phyloP scores from a whole-genome alignment of 2,329 filamentous ascomycete genomes.

The Xylaria sp. region DNA sequence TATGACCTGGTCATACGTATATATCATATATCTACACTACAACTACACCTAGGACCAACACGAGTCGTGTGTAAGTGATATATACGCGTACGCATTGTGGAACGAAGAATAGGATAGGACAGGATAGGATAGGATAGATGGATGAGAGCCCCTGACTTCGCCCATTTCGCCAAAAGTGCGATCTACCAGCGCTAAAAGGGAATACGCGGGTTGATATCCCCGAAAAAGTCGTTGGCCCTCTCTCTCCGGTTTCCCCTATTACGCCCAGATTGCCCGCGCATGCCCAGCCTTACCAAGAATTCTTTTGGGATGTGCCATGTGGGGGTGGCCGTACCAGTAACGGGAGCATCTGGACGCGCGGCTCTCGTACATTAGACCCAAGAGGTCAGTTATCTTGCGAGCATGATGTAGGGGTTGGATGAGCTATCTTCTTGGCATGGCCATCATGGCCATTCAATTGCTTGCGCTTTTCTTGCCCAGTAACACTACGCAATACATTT shows the following conservation, averaged over 20 bases:
- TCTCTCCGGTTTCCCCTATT: not conserved
- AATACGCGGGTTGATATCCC: not conserved
- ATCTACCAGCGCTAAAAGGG: constrained; percentile 5
- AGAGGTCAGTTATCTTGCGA: not conserved
- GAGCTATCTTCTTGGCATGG: constrained; percentile 6
- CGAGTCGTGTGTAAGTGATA: too few species aligned
- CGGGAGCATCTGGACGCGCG: constrained; percentile 1
- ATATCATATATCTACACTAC: too few species aligned
- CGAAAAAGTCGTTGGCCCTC: not conserved
- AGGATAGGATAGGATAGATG: not conserved
- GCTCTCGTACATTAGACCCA: constrained; percentile 8
- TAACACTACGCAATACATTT: not conserved
- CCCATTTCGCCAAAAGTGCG: not conserved
- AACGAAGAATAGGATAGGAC: not conserved
- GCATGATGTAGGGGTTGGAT: not conserved
- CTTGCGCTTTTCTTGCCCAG: not conserved
- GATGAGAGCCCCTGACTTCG: not conserved
- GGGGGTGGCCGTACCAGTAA: constrained; percentile 7
- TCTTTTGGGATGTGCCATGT: not conserved
- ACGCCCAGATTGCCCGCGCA: not conserved
- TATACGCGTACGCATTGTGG: not conserved
- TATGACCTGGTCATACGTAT: too few species aligned
- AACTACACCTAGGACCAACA: too few species aligned
- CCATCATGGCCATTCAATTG: not conserved
- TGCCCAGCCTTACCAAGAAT: constrained; percentile 14